Evolutionary conservation across 2,329 filamentous ascomycete genomes (phyloP).

Genomic region (Lachnellula occidentalis): DNA sequence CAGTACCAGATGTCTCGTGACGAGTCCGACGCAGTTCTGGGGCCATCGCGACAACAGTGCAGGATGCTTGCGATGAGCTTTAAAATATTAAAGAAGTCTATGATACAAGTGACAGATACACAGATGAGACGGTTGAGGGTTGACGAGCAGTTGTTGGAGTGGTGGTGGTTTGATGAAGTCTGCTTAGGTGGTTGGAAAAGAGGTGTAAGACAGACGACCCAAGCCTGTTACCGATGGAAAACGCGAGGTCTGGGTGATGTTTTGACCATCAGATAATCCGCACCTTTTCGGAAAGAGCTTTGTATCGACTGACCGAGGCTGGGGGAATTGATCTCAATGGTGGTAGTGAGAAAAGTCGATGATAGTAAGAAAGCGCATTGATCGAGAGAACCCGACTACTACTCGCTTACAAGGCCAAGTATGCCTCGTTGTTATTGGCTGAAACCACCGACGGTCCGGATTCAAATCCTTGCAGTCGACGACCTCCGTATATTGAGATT

Average conservation of each 20-base stretch:
- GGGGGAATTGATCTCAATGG: slow-evolving; percentile 1
- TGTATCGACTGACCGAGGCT: not conserved
- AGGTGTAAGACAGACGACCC: slow-evolving; percentile 3
- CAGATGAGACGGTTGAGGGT: not conserved
- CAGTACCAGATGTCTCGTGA: slow-evolving; percentile 19
- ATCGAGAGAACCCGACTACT: not conserved
- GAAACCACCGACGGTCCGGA: not conserved
- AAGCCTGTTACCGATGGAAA: not conserved
- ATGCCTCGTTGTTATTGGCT: slow-evolving; percentile 3
- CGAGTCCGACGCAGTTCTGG: slow-evolving; percentile 14
- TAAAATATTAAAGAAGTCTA: not conserved
- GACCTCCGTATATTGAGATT: not conserved
- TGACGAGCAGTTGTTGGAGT: not conserved
- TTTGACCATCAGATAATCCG: not conserved
- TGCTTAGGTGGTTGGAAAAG: slow-evolving; percentile 7
- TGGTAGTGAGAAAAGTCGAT: slow-evolving; percentile 1
- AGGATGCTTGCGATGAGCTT: not conserved
- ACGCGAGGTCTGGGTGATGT: not conserved
- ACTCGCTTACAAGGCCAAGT: not conserved
- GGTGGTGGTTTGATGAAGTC: not conserved
- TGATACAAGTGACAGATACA: not conserved
- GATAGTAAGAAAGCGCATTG: slow-evolving; percentile 5
- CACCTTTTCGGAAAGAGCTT: not conserved
- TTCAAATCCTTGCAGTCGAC: not conserved
- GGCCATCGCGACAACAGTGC: slow-evolving; percentile 12